A percentile compares a stretch with the other conserved stretches of the same genome.
Evolutionary conservation across 768 basidiomycete species (phyloP).

Genomic region (Russula vinacea): DNA sequence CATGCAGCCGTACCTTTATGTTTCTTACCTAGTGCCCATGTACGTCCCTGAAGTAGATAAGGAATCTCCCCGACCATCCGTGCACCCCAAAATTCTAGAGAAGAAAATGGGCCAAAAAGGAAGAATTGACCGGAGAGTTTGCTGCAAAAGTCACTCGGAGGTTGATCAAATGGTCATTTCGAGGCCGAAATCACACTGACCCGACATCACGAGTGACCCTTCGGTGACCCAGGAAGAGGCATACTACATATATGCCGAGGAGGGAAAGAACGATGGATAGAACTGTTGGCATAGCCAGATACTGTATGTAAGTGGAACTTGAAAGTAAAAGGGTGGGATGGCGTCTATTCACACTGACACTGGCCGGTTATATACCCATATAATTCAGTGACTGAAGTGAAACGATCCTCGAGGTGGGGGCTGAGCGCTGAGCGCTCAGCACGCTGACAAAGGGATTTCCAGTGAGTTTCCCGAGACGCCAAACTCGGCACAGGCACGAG

Average conservation of each 20-base stretch:
- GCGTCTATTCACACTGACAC: no score
- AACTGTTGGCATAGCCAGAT: background rate
- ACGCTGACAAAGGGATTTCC: no score
- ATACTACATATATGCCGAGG: background rate
- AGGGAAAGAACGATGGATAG: conserved; percentile 6
- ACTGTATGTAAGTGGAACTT: no score
- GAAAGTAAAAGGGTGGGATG: no score
- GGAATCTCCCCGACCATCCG: background rate
- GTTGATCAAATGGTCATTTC: background rate
- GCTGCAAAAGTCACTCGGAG: background rate
- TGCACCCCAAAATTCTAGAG: background rate
- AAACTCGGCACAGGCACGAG: no score
- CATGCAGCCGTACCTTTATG: conserved; percentile 2
- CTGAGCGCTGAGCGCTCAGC: no score
- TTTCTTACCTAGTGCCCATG: background rate
- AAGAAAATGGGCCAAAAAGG: background rate
- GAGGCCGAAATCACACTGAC: background rate
- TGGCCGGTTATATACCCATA: no score
- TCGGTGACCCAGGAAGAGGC: conserved; percentile 1
- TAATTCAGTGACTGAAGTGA: no score
- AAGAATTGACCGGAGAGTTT: conserved; percentile 15
- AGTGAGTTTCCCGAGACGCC: no score
- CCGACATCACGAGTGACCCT: conserved; percentile 2
- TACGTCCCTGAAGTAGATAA: background rate
- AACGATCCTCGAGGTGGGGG: no score